A percentile compares a stretch with the other conserved stretches of the same genome.
phyloP scores from a whole-genome alignment of 2,329 filamentous ascomycete genomes.

The Reticulascus tulasneorum region DNA sequence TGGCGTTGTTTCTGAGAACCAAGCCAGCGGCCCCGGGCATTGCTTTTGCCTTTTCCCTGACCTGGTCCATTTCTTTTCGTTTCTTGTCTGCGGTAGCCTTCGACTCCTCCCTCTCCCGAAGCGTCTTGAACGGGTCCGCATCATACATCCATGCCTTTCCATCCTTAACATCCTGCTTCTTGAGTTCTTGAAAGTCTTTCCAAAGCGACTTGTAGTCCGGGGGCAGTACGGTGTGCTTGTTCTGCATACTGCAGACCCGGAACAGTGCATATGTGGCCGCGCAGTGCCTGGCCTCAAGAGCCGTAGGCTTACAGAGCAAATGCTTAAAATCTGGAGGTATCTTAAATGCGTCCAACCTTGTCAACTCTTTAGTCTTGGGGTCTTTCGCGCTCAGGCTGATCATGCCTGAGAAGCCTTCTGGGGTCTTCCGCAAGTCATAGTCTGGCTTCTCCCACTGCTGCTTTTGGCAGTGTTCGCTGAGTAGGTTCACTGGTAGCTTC shows the following conservation, averaged over 20 bases:
- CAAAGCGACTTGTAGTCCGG: conserved; percentile 86
- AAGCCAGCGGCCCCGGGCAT: conserved; percentile 56
- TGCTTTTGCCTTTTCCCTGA: conserved; percentile 64
- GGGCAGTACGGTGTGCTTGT: conserved; percentile 89
- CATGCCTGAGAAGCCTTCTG: conserved; percentile 72
- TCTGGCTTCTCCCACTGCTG: conserved; percentile 94
- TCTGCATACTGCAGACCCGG: conserved; percentile 90
- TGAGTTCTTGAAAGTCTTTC: conserved; percentile 85
- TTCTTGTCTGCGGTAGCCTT: conserved; percentile 76
- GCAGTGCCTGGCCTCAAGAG: conserved; percentile 88
- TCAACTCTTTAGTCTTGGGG: conserved; percentile 75
- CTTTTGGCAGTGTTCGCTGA: conserved; percentile 93
- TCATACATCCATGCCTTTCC: conserved; percentile 88
- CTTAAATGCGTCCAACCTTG: conserved; percentile 74
- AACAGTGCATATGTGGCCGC: conserved; percentile 90
- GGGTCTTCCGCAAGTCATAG: conserved; percentile 74
- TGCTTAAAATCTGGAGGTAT: conserved; percentile 74
- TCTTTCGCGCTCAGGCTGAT: conserved; percentile 75
- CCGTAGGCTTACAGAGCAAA: conserved; percentile 69
- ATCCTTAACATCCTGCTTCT: conserved; percentile 73
- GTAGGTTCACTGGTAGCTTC: conserved; percentile 88
- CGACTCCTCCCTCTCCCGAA: conserved; percentile 74
- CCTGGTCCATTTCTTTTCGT: conserved; percentile 64
- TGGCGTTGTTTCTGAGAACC: conserved; percentile 44
- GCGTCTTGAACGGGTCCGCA: conserved; percentile 83